Evolutionary conservation across 371 early-diverging fungal genomes (phyloP).

Genomic region (Chytridiales sp.): DNA sequence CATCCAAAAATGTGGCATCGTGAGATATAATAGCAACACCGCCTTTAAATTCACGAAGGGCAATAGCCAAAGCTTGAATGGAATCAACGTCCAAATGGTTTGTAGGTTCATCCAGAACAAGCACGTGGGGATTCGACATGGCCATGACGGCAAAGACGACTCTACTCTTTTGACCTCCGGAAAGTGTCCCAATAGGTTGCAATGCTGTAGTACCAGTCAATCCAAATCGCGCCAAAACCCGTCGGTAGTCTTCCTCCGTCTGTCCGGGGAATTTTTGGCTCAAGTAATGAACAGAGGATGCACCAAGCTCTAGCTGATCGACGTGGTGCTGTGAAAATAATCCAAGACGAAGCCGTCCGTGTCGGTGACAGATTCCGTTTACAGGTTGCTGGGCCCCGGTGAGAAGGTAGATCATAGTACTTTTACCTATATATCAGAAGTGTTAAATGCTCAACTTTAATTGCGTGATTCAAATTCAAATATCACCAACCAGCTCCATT

Average conservation of each 20-base stretch:
- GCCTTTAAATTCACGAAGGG: conserved; percentile 78
- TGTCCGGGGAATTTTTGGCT: conserved; percentile 83
- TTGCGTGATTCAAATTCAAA: conserved; percentile 35
- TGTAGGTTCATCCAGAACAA: conserved; percentile 89
- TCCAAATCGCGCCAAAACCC: conserved; percentile 92
- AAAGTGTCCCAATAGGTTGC: conserved; percentile 90
- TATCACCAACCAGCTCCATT: conserved; percentile 52
- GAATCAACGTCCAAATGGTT: conserved; percentile 59
- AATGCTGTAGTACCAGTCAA: conserved; percentile 93
- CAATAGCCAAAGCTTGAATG: conserved; percentile 84
- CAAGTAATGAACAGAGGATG: conserved; percentile 87
- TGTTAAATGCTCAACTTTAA: not conserved
- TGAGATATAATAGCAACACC: conserved; percentile 92
- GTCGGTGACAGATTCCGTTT: conserved; percentile 79
- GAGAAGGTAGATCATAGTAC: conserved; percentile 87
- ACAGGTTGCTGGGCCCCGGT: conserved; percentile 79
- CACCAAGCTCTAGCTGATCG: conserved; percentile 82
- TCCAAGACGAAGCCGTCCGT: conserved; percentile 91
- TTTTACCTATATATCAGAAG: conserved; percentile 55
- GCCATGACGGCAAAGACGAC: conserved; percentile 96
- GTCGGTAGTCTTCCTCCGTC: conserved; percentile 93
- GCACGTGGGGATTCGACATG: conserved; percentile 88
- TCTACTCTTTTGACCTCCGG: conserved; percentile 98
- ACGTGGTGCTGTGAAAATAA: conserved; percentile 98
- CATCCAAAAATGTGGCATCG: conserved; percentile 87